These are phyloP conservation scores for Wallacemonas rigidus DNA, from an alignment of 208 protist genomes.

Conservation along the genomic window DNA sequence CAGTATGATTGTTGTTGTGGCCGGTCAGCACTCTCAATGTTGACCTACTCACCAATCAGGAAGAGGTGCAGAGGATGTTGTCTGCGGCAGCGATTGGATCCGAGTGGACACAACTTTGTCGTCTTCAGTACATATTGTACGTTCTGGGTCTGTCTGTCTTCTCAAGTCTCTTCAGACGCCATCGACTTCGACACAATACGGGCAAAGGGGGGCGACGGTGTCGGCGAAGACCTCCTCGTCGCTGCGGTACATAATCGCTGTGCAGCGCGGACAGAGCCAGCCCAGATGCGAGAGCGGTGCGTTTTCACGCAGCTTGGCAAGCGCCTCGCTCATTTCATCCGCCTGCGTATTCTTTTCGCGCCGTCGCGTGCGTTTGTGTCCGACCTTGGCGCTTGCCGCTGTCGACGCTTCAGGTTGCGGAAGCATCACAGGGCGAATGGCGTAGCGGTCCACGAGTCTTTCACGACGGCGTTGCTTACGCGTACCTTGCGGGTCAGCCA, in stretches of 20 bases:
- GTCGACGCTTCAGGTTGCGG: constrained; percentile 16
- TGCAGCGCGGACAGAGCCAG: constrained; percentile 75
- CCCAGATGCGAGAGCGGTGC: constrained; percentile 32
- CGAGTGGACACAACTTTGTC: no score
- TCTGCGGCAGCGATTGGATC: no score
- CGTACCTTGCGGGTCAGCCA: constrained; percentile 2
- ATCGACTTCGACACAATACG: constrained; percentile 28
- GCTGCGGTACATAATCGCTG: constrained; percentile 52
- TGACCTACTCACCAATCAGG: no score
- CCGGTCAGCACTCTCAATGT: no score
- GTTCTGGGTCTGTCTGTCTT: no score
- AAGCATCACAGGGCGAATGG: constrained; percentile 53
- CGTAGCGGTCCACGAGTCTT: constrained; percentile 62
- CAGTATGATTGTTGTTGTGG: no score
- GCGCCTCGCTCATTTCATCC: neutral
- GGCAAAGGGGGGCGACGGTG: constrained; percentile 20
- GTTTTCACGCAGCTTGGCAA: neutral
- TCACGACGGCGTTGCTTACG: constrained; percentile 30
- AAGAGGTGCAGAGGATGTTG: no score
- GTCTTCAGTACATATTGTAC: no score
- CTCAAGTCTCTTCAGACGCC: constrained; percentile 12
- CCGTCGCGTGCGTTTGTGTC: neutral
- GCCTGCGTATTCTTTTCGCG: neutral
- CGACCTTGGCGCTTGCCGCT: neutral
- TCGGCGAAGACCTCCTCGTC: constrained; percentile 24